Base-by-base conservation (phyloP, 495 filamentous ascomycete genomes). In the Rostrohypoxylon terebratum region DNA sequence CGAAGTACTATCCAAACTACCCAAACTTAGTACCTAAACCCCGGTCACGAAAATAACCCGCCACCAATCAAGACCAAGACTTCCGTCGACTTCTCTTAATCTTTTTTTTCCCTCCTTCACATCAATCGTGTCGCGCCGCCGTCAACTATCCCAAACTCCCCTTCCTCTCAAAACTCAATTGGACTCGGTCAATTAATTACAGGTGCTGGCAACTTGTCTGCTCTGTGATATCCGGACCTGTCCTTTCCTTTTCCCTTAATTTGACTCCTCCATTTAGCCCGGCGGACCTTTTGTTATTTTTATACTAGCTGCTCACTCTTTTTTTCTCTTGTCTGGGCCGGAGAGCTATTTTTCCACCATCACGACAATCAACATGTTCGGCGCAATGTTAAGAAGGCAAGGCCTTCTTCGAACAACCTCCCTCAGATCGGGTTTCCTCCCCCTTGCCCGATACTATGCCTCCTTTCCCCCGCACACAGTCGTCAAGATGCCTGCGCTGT, bases 401-500 rank as follows among this genome's bases (percentile, higher is more conserved):
- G 81, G 78, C 80, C 79, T 88, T 66, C 83, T 83, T 67, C 82
- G 82, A 60, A 77, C 78, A 53, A 66, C 78, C 54, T 66, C 80
- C 54, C 78, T 79, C 74, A 76, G 83, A 76, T 76, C 78, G 64
- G 78, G 80, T 21, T 69, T 86, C 63, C 71, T 83, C 55, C 82
- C 77, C 72, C 79, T 87, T 25, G 82, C 84, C 77, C 83, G 86
- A 86, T 87, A 86, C 77, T 88, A 87, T 75, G 86, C 86, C 69
- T 85, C 86, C 28, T 99, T 93, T 84, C 96, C 96, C 68, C 89
- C 94, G 45, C 96, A 99, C 83, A 94, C 91, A 62, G 86, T 98
- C 81, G 89, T 99, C 82, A 95, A 89, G 86, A 99, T 99, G 96
- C 96, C 96, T 44, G 96, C 96, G 63, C 84, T 99, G 78, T 98